phyloP scores from a whole-genome alignment of 2,329 filamentous ascomycete species.

The Cordyceps farinosa region DNA sequence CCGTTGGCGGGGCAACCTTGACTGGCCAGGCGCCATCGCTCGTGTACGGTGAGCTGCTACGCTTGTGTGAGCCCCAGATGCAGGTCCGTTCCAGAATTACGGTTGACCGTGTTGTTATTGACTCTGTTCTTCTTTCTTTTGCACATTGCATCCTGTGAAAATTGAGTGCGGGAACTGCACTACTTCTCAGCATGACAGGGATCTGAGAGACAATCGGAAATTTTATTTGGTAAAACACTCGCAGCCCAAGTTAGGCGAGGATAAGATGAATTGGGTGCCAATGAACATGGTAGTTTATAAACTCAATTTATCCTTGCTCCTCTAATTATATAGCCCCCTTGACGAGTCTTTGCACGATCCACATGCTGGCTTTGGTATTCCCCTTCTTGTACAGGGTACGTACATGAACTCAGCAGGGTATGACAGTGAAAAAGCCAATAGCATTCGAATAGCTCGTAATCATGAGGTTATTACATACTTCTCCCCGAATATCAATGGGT shows the following conservation, averaged over 20 bases:
- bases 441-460: not conserved
- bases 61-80: not conserved
- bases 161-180: not conserved
- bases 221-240: too few species aligned
- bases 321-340: not conserved
- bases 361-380: not conserved
- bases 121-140: not conserved
- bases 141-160: not conserved
- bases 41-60: not conserved
- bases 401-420: too few species aligned
- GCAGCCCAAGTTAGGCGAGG: not conserved
- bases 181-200: too few species aligned
- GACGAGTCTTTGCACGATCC: not conserved
- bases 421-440: not conserved
- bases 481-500: not conserved
- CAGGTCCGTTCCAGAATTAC: too few species aligned
- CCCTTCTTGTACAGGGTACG: not conserved
- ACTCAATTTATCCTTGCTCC: not conserved
- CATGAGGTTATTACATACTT: not conserved
- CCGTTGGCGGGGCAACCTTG: conserved; percentile 27
- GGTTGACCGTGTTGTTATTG: too few species aligned
- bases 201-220: too few species aligned
- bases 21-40: not conserved
- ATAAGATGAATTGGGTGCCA: conserved; percentile 4
- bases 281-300: not conserved